phyloP scores from a whole-genome alignment of 2,329 filamentous ascomycete genomes.

The Myrmaecium sp. region DNA sequence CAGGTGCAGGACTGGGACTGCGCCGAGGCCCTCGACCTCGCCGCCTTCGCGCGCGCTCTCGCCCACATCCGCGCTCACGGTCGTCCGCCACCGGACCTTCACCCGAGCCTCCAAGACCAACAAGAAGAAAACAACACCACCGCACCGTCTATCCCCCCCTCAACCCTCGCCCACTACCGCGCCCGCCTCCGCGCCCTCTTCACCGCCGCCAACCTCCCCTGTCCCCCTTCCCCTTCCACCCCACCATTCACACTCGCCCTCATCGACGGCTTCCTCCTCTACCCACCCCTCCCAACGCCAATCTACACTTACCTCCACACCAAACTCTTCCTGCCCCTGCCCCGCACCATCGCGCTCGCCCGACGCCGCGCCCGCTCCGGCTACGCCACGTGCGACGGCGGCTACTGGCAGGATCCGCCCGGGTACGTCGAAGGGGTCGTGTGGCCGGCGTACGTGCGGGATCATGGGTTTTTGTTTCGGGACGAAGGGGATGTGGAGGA shows the following conservation, averaged over 20 bases:
- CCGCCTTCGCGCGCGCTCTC: constrained; percentile 49
- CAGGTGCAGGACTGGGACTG: constrained; percentile 85
- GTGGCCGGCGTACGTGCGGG: constrained; percentile 81
- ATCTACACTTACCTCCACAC: constrained; percentile 58
- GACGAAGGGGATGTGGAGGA: constrained; percentile 49
- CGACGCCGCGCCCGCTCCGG: constrained; percentile 53
- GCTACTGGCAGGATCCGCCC: constrained; percentile 92
- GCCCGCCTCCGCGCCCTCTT: constrained; percentile 6
- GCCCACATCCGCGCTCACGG: constrained; percentile 54
- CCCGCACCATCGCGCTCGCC: constrained; percentile 42
- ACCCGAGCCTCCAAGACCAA: constrained; percentile 40
- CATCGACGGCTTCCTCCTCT: constrained; percentile 81
- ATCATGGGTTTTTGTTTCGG: constrained; percentile 68
- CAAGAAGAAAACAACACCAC: constrained; percentile 39
- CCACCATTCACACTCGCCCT: constrained; percentile 32
- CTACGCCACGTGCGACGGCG: constrained; percentile 63
- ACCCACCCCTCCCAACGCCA: constrained; percentile 55
- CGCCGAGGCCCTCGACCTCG: constrained; percentile 56
- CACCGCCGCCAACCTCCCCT: constrained; percentile 16
- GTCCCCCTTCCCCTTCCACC: constrained; percentile 5
- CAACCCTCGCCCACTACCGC: constrained; percentile 21
- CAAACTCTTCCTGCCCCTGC: constrained; percentile 59
- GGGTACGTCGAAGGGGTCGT: constrained; percentile 90
- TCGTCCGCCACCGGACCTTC: constrained; percentile 33
- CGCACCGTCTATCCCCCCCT: constrained; percentile 19